phyloP scores from a whole-genome alignment of 371 early-diverging fungal genomes.

The Basidiobolus meristosporus region DNA sequence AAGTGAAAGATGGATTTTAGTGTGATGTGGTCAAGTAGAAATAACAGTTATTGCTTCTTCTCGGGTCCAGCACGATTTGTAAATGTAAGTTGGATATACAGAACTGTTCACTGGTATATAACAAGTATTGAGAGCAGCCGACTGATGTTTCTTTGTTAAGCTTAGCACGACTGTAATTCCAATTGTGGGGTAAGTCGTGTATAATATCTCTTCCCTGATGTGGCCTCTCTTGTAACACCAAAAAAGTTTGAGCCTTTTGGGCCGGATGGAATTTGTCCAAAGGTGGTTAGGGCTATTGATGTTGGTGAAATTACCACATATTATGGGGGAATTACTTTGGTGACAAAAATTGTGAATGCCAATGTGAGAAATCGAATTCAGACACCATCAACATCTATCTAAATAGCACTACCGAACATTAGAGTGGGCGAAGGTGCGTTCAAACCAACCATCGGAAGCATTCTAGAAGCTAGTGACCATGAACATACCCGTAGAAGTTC shows the following conservation, averaged over 20 bases:
- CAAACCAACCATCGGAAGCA: neutral
- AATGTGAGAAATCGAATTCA: too few species aligned
- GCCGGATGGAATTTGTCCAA: conserved; percentile 49
- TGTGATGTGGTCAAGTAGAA: conserved; percentile 64
- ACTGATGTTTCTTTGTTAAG: too few species aligned
- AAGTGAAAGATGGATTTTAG: conserved; percentile 58
- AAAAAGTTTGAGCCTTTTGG: conserved; percentile 6
- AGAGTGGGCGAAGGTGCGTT: conserved; percentile 2
- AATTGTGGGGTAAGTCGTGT: conserved; percentile 30
- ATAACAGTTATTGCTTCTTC: conserved; percentile 55
- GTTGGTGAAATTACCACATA: conserved; percentile 72
- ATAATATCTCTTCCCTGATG: neutral
- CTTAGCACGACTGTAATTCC: conserved; percentile 87
- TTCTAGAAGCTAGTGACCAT: too few species aligned
- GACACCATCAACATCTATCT: conserved; percentile 52
- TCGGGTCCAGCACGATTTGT: conserved; percentile 89
- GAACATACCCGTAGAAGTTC: too few species aligned
- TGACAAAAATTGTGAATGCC: conserved; percentile 62
- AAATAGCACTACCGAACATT: neutral
- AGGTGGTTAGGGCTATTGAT: conserved; percentile 48
- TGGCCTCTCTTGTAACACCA: neutral
- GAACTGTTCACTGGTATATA: too few species aligned
- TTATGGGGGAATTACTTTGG: conserved; percentile 87
- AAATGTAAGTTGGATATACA: too few species aligned
- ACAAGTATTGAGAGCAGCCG: too few species aligned